These are phyloP conservation scores for Paspalum vaginatum DNA, from an alignment of 176 grass and related monocot genomes.

Conservation along the genomic window DNA sequence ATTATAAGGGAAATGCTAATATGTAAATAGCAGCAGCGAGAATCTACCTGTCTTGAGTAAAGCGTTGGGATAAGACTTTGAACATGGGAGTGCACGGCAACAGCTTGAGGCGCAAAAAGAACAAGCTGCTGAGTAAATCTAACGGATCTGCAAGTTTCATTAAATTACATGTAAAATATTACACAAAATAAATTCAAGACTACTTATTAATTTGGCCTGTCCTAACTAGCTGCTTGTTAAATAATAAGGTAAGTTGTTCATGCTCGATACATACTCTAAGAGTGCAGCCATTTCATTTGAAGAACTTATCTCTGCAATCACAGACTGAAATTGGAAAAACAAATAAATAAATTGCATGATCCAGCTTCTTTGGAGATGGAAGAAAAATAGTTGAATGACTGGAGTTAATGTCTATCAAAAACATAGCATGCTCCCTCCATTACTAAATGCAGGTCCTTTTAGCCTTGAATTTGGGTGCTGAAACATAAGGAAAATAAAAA, in stretches of 20 bases:
- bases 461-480: neutral
- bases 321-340: slow-evolving; percentile 64
- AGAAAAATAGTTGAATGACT: slow-evolving; percentile 20
- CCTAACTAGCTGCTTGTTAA: slow-evolving; percentile 33
- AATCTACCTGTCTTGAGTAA: slow-evolving; percentile 86
- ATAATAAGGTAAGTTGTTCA: slow-evolving; percentile 35
- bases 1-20: slow-evolving; percentile 33
- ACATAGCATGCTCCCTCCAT: neutral
- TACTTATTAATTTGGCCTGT: slow-evolving; percentile 30
- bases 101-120: slow-evolving; percentile 98
- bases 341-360: slow-evolving; percentile 33
- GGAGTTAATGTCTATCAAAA: slow-evolving; percentile 17
- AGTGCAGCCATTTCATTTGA: slow-evolving; percentile 82
- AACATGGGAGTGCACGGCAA: slow-evolving; percentile 90
- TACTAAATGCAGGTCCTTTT: neutral
- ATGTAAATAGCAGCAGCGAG: slow-evolving; percentile 22
- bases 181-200: slow-evolving; percentile 22
- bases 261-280: slow-evolving; percentile 75
- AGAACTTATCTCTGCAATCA: slow-evolving; percentile 97
- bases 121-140: slow-evolving; percentile 98
- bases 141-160: slow-evolving; percentile 71
- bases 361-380: slow-evolving; percentile 18
- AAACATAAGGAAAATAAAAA: slow-evolving; percentile 6
- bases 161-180: slow-evolving; percentile 38
- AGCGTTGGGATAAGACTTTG: slow-evolving; percentile 79